phyloP scores from a whole-genome alignment of 768 basidiomycete genomes.

The Rhodotorula kratochvilovae region DNA sequence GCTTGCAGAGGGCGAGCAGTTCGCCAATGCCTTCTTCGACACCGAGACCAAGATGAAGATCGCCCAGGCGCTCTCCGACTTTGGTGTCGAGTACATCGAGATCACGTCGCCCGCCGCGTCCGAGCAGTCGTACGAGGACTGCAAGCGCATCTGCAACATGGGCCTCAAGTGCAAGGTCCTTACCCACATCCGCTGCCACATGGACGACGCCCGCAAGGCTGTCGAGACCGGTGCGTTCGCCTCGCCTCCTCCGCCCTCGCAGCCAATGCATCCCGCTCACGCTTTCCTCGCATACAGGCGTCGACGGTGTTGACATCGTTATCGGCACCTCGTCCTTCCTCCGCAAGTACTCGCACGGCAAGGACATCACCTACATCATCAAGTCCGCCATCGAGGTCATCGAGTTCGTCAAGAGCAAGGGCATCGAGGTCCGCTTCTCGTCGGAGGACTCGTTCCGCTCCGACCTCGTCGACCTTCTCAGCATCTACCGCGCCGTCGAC shows the following conservation, averaged over 20 bases:
- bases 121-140: conserved; percentile 86
- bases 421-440: conserved; percentile 98
- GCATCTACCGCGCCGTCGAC: conserved; percentile 98
- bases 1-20: conserved; percentile 54
- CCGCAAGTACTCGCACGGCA: conserved; percentile 98
- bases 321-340: conserved; percentile 99
- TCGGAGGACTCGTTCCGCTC: conserved; percentile 99
- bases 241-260: neutral
- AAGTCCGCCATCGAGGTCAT: conserved; percentile 98
- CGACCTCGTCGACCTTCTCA: conserved; percentile 94
- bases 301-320: conserved; percentile 98
- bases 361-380: conserved; percentile 99
- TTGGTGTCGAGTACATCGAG: conserved; percentile 99
- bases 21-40: conserved; percentile 99
- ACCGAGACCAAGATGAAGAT: conserved; percentile 99
- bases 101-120: conserved; percentile 97
- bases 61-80: conserved; percentile 93
- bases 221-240: conserved; percentile 79
- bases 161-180: conserved; percentile 93
- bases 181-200: conserved; percentile 98
- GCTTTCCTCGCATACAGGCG: conserved; percentile 55
- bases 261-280: neutral
- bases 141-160: conserved; percentile 98
- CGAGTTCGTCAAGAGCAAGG: conserved; percentile 98
- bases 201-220: conserved; percentile 97